phyloP scores from a whole-genome alignment of 108 stramenopile genomes.

The Epipyxis sp. region DNA sequence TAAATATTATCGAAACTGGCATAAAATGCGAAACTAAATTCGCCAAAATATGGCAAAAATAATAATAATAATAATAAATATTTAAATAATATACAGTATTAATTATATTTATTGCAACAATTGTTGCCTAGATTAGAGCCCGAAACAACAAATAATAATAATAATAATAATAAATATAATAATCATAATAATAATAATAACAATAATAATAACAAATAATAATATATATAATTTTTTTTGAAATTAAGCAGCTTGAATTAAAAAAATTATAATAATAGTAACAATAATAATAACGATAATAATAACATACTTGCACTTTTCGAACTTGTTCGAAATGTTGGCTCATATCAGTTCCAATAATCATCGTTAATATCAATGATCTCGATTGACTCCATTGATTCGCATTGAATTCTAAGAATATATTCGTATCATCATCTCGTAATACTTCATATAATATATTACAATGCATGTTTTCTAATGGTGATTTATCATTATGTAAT shows the following conservation, averaged over 20 bases:
- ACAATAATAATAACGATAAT: constrained; percentile 2
- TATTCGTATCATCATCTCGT: neutral
- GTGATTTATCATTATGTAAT: constrained; percentile 42
- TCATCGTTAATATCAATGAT: neutral
- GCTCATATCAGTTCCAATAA: constrained; percentile 36
- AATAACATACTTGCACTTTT: neutral
- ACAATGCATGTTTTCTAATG: constrained; percentile 50
- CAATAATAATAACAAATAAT: no score
- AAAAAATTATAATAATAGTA: neutral
- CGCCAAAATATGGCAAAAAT: no score
- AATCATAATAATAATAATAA: no score
- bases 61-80: no score
- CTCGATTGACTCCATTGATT: neutral
- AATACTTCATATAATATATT: constrained; percentile 35
- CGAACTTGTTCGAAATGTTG: constrained; percentile 22
- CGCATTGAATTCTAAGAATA: neutral
- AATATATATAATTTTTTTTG: neutral
- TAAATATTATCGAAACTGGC: no score
- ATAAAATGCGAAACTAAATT: no score
- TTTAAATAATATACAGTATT: no score
- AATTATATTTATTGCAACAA: no score
- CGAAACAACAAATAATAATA: neutral
- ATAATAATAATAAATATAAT: no score
- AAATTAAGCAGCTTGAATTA: neutral
- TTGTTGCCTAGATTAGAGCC: no score